phyloP scores from a whole-genome alignment of 768 basidiomycete genomes.

The Vararia minispora region DNA sequence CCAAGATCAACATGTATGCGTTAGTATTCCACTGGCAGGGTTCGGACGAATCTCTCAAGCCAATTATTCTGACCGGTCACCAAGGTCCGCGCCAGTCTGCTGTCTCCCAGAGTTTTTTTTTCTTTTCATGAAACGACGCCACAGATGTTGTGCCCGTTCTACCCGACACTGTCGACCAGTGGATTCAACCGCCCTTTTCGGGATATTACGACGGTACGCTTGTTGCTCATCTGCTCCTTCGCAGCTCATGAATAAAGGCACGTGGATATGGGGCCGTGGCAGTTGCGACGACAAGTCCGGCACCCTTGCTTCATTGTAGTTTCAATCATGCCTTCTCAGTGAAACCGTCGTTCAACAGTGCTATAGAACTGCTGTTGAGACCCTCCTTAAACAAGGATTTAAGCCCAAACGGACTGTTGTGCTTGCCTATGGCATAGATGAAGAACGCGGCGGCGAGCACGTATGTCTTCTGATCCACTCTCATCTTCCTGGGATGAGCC shows the following conservation, averaged over 20 bases:
- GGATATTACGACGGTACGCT: slow-evolving; percentile 41
- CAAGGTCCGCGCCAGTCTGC: slow-evolving; percentile 34
- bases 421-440: slow-evolving; percentile 21
- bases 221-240: slow-evolving; percentile 19
- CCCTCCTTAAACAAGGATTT: slow-evolving; percentile 50
- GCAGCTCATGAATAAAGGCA: slow-evolving; percentile 35
- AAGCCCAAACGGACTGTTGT: slow-evolving; percentile 49
- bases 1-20: slow-evolving; percentile 68
- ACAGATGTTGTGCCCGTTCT: slow-evolving; percentile 56
- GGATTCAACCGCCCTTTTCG: slow-evolving; percentile 49
- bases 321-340: not conserved
- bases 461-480: slow-evolving; percentile 13
- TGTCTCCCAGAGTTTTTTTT: not conserved
- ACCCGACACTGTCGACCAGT: slow-evolving; percentile 34
- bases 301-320: slow-evolving; percentile 54
- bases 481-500: slow-evolving; percentile 10
- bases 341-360: slow-evolving; percentile 1
- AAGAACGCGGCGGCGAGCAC: slow-evolving; percentile 9
- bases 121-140: no score
- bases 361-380: slow-evolving; percentile 44
- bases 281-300: slow-evolving; percentile 66
- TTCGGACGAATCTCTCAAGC: slow-evolving; percentile 48
- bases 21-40: slow-evolving; percentile 70
- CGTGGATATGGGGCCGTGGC: slow-evolving; percentile 69
- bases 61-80: slow-evolving; percentile 57